phyloP scores from a whole-genome alignment of 1,284 basidiomycete species.

The Fomitopsis schrenkii region DNA sequence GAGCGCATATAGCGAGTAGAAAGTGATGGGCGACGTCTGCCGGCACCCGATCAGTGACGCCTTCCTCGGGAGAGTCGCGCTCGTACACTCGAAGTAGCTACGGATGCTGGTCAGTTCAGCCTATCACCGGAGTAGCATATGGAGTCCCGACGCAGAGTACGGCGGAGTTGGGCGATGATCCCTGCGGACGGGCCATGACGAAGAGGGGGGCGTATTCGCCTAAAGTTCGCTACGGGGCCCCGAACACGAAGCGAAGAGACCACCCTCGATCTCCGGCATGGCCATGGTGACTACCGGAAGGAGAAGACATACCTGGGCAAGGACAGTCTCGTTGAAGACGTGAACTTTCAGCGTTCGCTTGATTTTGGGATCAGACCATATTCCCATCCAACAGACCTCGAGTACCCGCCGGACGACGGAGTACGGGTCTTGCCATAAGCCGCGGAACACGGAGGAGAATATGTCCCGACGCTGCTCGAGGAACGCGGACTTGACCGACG shows the following conservation, averaged over 20 bases:
- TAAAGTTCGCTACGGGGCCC: too few relatives aligned
- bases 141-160: too few relatives aligned
- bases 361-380: slow-evolving; percentile 70
- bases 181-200: too few relatives aligned
- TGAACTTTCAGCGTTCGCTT: slow-evolving; percentile 65
- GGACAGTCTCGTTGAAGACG: slow-evolving; percentile 59
- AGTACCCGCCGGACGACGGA: slow-evolving; percentile 51
- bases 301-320: slow-evolving; percentile 49
- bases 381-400: slow-evolving; percentile 61
- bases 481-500: slow-evolving; percentile 55
- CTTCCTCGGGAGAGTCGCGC: slow-evolving; percentile 46
- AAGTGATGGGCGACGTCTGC: slow-evolving; percentile 88
- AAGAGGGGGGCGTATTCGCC: too few relatives aligned
- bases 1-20: slow-evolving; percentile 81
- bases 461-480: slow-evolving; percentile 63
- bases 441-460: slow-evolving; percentile 66
- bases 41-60: slow-evolving; percentile 51
- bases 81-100: slow-evolving; percentile 72
- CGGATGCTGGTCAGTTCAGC: too few relatives aligned
- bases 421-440: slow-evolving; percentile 60
- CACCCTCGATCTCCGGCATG: neutral
- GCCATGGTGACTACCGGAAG: neutral
- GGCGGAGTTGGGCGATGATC: too few relatives aligned
- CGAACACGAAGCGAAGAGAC: too few relatives aligned
- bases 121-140: neutral